These are phyloP conservation scores for Kodamaea restingae DNA, from an alignment of 805 yeast genomes.

Conservation along the genomic window DNA sequence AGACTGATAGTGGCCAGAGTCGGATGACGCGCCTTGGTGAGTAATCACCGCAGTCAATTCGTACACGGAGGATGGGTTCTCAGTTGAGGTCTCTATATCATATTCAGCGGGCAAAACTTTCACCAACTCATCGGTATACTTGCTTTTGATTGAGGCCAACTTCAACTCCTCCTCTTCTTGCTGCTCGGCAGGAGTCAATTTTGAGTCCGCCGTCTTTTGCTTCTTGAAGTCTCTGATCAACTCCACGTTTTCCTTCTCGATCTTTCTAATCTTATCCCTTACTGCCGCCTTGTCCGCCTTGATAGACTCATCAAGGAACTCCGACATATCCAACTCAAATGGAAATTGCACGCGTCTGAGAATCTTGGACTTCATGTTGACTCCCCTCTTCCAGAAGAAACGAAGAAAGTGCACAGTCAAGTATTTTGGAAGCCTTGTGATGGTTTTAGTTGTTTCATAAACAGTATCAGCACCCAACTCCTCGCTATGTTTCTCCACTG, in stretches of 20 bases:
- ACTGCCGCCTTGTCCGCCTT: conserved; percentile 60
- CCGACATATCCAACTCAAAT: conserved; percentile 83
- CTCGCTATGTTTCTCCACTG: conserved; percentile 73
- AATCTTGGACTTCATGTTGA: conserved; percentile 86
- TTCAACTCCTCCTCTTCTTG: conserved; percentile 52
- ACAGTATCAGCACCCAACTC: conserved; percentile 64
- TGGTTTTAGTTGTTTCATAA: conserved; percentile 56
- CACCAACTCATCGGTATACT: conserved; percentile 47
- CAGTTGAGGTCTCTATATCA: conserved; percentile 43
- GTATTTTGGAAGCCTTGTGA: conserved; percentile 79
- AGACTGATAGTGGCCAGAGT: conserved; percentile 95
- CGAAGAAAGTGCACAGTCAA: conserved; percentile 90
- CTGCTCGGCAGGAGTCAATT: conserved; percentile 49
- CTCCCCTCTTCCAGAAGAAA: conserved; percentile 93
- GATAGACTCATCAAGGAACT: conserved; percentile 76
- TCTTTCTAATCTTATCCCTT: conserved; percentile 72
- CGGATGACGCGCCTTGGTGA: conserved; percentile 94
- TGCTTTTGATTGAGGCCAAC: conserved; percentile 43
- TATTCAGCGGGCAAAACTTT: conserved; percentile 39
- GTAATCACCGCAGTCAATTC: conserved; percentile 80
- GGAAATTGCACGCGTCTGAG: conserved; percentile 94
- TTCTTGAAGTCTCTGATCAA: conserved; percentile 71
- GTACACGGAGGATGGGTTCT: conserved; percentile 85
- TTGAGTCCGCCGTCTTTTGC: conserved; percentile 33
- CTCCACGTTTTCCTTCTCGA: conserved; percentile 72